Evolutionary conservation across 2,329 filamentous ascomycete genomes (phyloP).

Genomic region (Alternaria angustiovoidea): DNA sequence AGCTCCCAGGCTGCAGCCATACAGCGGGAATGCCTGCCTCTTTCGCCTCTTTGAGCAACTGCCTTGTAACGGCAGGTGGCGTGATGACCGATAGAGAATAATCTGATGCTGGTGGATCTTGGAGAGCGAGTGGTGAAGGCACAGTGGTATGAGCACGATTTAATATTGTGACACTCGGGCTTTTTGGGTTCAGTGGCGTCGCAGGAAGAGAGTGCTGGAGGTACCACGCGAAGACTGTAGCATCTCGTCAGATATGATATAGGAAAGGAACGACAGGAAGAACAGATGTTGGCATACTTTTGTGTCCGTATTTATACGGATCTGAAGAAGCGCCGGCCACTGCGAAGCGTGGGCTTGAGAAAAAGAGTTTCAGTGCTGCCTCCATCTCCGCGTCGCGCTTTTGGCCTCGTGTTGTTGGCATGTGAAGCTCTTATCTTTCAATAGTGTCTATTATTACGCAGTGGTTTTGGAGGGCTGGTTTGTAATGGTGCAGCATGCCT

Average conservation of each 20-base stretch:
- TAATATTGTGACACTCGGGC: constrained; percentile 69
- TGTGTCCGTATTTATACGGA: constrained; percentile 85
- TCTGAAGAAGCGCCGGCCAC: constrained; percentile 91
- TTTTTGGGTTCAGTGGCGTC: constrained; percentile 82
- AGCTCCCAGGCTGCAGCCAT: constrained; percentile 84
- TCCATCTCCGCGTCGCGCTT: constrained; percentile 62
- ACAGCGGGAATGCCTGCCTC: constrained; percentile 70
- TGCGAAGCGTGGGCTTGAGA: constrained; percentile 79
- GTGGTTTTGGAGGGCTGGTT: not conserved
- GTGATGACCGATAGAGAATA: constrained; percentile 87
- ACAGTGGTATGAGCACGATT: constrained; percentile 69
- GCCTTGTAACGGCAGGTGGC: constrained; percentile 77
- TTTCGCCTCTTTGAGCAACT: constrained; percentile 78
- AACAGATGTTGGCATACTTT: constrained; percentile 63
- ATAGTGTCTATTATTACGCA: not conserved
- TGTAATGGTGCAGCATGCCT: not conserved
- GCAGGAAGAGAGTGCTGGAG: constrained; percentile 76
- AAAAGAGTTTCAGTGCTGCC: constrained; percentile 78
- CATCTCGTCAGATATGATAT: not conserved
- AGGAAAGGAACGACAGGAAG: not conserved
- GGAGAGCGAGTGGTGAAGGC: constrained; percentile 70
- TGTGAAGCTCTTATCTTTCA: not conserved
- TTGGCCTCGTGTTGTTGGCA: constrained; percentile 40
- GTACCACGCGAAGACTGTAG: constrained; percentile 90
- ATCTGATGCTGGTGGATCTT: constrained; percentile 61